These are phyloP conservation scores for Xylariaceae sp. DNA, from an alignment of 2,329 filamentous ascomycete genomes.

Conservation along the genomic window DNA sequence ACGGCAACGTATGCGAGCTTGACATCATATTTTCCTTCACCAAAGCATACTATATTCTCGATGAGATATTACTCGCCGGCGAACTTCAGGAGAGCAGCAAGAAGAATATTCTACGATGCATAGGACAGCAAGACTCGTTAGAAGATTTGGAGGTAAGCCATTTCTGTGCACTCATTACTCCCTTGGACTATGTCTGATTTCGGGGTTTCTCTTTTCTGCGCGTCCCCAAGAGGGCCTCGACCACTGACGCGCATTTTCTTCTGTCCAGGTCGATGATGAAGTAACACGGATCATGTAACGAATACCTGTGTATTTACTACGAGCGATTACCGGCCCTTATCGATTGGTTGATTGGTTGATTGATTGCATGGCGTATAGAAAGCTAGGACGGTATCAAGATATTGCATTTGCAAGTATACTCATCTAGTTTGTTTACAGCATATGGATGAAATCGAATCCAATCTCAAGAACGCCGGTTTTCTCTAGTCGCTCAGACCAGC, in stretches of 20 bases:
- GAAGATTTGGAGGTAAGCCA: slow-evolving; percentile 97
- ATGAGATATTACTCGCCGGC: slow-evolving; percentile 91
- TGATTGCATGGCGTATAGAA: slow-evolving; percentile 24
- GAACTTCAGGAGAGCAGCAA: slow-evolving; percentile 99
- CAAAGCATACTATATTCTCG: slow-evolving; percentile 98
- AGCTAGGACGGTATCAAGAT: slow-evolving; percentile 29
- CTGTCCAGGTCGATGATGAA: slow-evolving; percentile 81
- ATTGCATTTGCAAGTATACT: slow-evolving; percentile 38
- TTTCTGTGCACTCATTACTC: slow-evolving; percentile 17
- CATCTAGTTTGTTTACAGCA: slow-evolving; percentile 39
- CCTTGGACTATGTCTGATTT: slow-evolving; percentile 11
- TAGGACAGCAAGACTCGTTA: slow-evolving; percentile 94
- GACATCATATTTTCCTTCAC: slow-evolving; percentile 99
- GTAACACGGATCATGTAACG: slow-evolving; percentile 86
- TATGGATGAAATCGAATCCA: slow-evolving; percentile 44
- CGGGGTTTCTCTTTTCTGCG: slow-evolving; percentile 11
- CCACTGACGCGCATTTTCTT: slow-evolving; percentile 56
- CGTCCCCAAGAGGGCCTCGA: slow-evolving; percentile 34
- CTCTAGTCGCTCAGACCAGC: slow-evolving; percentile 39
- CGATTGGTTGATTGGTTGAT: slow-evolving; percentile 17
- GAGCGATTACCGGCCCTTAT: slow-evolving; percentile 26
- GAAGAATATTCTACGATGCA: slow-evolving; percentile 96
- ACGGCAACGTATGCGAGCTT: slow-evolving; percentile 98
- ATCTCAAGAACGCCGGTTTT: slow-evolving; percentile 49
- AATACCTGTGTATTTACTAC: slow-evolving; percentile 38